Percentiles rank a stretch among this genome's conserved stretches.
phyloP scores from a whole-genome alignment of 2,329 filamentous ascomycete species.

The Cercospora canescens region DNA sequence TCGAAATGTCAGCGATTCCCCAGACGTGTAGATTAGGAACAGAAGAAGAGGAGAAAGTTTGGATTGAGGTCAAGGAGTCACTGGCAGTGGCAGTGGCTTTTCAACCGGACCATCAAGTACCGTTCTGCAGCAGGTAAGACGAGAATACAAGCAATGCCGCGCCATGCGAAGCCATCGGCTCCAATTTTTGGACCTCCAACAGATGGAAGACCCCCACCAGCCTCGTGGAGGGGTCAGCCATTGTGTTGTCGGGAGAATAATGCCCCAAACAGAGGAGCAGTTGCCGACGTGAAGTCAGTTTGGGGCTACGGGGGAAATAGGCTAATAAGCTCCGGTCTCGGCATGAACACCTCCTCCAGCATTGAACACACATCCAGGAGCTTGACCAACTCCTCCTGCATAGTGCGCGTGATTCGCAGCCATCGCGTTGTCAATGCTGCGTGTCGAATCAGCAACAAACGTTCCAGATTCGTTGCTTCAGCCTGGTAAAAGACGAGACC shows the following conservation, averaged over 20 bases:
- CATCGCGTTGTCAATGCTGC: not conserved
- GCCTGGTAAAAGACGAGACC: no score
- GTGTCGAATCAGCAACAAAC: no score
- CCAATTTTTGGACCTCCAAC: not conserved
- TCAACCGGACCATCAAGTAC: conserved; percentile 12
- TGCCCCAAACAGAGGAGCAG: conserved; percentile 2
- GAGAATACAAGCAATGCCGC: conserved; percentile 16
- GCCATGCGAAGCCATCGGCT: conserved; percentile 12
- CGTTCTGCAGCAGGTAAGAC: not conserved
- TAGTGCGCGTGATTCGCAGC: not conserved
- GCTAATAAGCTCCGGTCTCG: not conserved
- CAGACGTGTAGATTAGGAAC: not conserved
- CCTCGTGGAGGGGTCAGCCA: not conserved
- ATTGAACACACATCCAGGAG: not conserved
- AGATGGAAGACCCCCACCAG: not conserved
- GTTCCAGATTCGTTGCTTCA: no score
- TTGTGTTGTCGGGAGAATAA: conserved; percentile 5
- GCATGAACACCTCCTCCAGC: not conserved
- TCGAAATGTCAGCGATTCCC: not conserved
- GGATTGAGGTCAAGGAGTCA: not conserved
- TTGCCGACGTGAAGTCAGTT: conserved; percentile 8
- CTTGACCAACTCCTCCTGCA: not conserved
- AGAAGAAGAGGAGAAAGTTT: not conserved
- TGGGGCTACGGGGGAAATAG: not conserved
- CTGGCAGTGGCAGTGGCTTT: not conserved